These are phyloP conservation scores for Cyclocybe aegerita DNA, from an alignment of 768 basidiomycete genomes.

Conservation along the genomic window DNA sequence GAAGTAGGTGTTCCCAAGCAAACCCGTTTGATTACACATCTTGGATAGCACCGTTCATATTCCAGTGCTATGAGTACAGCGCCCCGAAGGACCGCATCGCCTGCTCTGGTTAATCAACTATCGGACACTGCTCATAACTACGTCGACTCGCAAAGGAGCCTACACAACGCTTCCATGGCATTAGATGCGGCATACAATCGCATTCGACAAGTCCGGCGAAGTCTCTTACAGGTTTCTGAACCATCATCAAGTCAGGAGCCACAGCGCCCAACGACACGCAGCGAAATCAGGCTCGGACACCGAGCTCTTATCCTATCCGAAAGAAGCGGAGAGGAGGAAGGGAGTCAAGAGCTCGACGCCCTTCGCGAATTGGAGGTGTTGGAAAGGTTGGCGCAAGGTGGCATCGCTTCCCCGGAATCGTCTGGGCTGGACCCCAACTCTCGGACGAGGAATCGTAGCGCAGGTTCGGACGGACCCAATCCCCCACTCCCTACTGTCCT, in stretches of 20 bases:
- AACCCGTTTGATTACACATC: not conserved
- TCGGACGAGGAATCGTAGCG: too few relatives aligned
- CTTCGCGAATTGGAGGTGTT: too few relatives aligned
- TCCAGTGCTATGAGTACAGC: not conserved
- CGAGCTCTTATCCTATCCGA: slow-evolving; percentile 35
- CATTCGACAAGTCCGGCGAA: slow-evolving; percentile 54
- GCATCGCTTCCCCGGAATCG: too few relatives aligned
- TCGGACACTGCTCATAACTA: slow-evolving; percentile 6
- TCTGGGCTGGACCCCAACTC: not conserved
- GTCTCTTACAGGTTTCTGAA: slow-evolving; percentile 44
- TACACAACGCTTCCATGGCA: slow-evolving; percentile 52
- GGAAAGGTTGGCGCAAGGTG: too few relatives aligned
- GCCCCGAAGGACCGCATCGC: not conserved
- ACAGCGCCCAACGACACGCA: slow-evolving; percentile 9
- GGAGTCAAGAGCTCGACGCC: not conserved
- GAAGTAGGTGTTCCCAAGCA: too few relatives aligned
- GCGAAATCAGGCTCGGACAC: slow-evolving; percentile 39
- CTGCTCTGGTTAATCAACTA: not conserved
- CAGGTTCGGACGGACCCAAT: not conserved
- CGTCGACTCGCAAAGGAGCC: slow-evolving; percentile 19
- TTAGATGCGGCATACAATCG: slow-evolving; percentile 55
- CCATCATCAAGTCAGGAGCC: slow-evolving; percentile 21
- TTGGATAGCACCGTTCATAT: not conserved
- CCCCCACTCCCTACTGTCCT: slow-evolving; percentile 3
- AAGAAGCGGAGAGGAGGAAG: slow-evolving; percentile 1